Evolutionary conservation across 768 basidiomycete genomes (phyloP).

Genomic region (Agrocybe chaxingu): DNA sequence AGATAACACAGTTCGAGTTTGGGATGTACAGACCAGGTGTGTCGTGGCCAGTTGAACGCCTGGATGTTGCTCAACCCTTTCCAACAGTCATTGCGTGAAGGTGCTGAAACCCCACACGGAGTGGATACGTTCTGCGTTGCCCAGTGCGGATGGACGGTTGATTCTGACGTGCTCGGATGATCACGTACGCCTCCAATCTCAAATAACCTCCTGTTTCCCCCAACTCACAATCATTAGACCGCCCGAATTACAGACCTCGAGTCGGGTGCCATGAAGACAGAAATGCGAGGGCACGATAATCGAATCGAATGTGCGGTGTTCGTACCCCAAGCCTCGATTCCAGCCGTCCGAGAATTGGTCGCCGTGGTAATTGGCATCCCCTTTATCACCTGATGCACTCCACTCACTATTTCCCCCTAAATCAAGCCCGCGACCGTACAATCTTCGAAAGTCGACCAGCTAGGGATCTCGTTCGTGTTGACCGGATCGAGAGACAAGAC

Average conservation of each 20-base stretch:
- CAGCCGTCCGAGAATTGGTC: slow-evolving; percentile 73
- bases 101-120: slow-evolving; percentile 55
- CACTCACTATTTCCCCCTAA: not conserved
- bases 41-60: slow-evolving; percentile 22
- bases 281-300: slow-evolving; percentile 85
- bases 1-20: slow-evolving; percentile 82
- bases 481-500: slow-evolving; percentile 90
- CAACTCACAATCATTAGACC: slow-evolving; percentile 11
- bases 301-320: slow-evolving; percentile 81
- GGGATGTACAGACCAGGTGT: slow-evolving; percentile 84
- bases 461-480: slow-evolving; percentile 53
- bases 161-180: slow-evolving; percentile 84
- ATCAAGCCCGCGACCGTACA: slow-evolving; percentile 20
- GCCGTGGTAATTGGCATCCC: slow-evolving; percentile 47
- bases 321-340: slow-evolving; percentile 72
- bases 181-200: slow-evolving; percentile 51
- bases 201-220: not conserved
- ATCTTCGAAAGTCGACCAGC: slow-evolving; percentile 24
- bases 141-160: slow-evolving; percentile 69
- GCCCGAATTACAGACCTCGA: slow-evolving; percentile 18
- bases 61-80: slow-evolving; percentile 6
- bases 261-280: slow-evolving; percentile 75
- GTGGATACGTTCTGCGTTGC: slow-evolving; percentile 75
- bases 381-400: not conserved
- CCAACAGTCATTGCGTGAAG: slow-evolving; percentile 64